Conservation (phyloP, 2,329 filamentous ascomycete genomes). For the Cryoendolithus antarcticus region DNA sequence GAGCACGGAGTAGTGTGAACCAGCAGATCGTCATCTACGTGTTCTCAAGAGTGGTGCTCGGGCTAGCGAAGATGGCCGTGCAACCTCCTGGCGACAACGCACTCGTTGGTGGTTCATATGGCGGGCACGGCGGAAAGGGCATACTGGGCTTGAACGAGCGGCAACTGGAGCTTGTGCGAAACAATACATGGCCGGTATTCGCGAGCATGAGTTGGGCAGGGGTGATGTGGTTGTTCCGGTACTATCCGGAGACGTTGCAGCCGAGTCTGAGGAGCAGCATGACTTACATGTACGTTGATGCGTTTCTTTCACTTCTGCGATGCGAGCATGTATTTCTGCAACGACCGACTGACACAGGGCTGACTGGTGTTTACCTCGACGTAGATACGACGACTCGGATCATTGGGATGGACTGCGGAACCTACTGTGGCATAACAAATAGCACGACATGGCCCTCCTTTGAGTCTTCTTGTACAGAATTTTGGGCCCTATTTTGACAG, state of each 20-base stretch:
- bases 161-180: constrained; percentile 27
- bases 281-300: constrained; percentile 74
- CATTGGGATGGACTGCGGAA: constrained; percentile 79
- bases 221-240: constrained; percentile 92
- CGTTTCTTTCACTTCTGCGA: constrained; percentile 3
- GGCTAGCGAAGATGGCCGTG: constrained; percentile 70
- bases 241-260: constrained; percentile 85
- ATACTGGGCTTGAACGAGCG: constrained; percentile 28
- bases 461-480: constrained; percentile 2
- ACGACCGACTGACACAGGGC: constrained; percentile 17
- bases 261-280: constrained; percentile 86
- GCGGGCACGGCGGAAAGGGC: constrained; percentile 29
- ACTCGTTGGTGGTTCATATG: constrained; percentile 25
- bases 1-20: constrained; percentile 57
- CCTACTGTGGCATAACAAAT: constrained; percentile 70
- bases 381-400: constrained; percentile 65
- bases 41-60: constrained; percentile 80
- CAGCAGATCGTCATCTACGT: constrained; percentile 99
- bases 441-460: constrained; percentile 6
- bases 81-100: constrained; percentile 39
- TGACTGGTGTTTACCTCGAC: constrained; percentile 16
- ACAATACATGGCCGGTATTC: constrained; percentile 85
- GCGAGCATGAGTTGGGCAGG: constrained; percentile 80
- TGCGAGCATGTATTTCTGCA: background rate
- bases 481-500: background rate